These are phyloP conservation scores for Cylindrodendrum hubeiense DNA, from an alignment of 2,329 filamentous ascomycete species.

Conservation along the genomic window DNA sequence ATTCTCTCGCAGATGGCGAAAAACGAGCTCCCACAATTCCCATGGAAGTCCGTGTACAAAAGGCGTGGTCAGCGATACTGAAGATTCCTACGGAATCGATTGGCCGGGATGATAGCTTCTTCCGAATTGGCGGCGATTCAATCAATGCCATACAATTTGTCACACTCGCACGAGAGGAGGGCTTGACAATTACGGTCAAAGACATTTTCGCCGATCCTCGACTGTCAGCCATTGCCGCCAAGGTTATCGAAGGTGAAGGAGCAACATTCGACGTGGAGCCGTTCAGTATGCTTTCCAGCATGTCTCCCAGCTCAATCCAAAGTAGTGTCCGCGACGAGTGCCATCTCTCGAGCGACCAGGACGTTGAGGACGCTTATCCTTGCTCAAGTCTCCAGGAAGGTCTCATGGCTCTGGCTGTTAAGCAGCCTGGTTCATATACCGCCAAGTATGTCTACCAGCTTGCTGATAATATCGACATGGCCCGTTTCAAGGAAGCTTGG, in stretches of 20 bases:
- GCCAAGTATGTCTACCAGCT: conserved; percentile 11
- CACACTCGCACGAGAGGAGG: conserved; percentile 9
- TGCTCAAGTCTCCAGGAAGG: conserved; percentile 52
- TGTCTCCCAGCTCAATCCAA: not conserved
- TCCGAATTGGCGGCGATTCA: conserved; percentile 30
- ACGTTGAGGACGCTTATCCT: conserved; percentile 50
- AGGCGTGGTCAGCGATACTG: conserved; percentile 46
- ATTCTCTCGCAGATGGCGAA: not conserved
- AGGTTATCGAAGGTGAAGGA: not conserved
- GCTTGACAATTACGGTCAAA: conserved; percentile 16
- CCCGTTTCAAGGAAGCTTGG: conserved; percentile 8
- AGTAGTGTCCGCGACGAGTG: not conserved
- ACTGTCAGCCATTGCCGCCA: not conserved
- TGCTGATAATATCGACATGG: not conserved
- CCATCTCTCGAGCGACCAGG: not conserved
- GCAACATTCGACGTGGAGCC: not conserved
- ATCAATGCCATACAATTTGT: conserved; percentile 43
- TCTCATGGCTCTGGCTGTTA: conserved; percentile 41
- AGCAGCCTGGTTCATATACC: conserved; percentile 24
- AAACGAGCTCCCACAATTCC: not conserved
- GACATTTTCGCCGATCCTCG: conserved; percentile 20
- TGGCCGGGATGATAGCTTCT: conserved; percentile 23
- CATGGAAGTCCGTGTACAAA: conserved; percentile 29
- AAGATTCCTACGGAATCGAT: conserved; percentile 45
- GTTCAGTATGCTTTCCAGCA: not conserved